Conservation (phyloP, 1,284 basidiomycete species). For the Erythrobasidium hasegawianum region DNA sequence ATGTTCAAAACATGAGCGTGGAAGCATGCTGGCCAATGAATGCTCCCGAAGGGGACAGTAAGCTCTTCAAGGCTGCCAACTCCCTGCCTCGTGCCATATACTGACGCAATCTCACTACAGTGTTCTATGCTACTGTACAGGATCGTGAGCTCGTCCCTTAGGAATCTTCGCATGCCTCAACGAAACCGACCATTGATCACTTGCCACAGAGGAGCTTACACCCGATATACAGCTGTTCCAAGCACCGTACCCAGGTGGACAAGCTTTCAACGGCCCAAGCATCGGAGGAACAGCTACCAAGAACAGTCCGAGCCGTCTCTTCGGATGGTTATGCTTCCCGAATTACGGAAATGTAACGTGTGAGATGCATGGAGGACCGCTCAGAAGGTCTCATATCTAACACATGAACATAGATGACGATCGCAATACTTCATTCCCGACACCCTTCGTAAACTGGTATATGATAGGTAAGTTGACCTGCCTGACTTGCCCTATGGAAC, state of each 20-base stretch:
- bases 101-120: neutral
- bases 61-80: no score
- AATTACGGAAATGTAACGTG: neutral
- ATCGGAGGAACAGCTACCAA: neutral
- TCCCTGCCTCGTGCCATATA: no score
- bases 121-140: constrained; percentile 2
- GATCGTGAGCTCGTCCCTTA: neutral
- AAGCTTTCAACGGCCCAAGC: neutral
- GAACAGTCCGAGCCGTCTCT: neutral
- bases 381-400: no score
- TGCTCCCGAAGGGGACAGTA: neutral
- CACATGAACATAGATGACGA: no score
- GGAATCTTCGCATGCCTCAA: neutral
- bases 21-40: neutral
- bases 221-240: neutral
- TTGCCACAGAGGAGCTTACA: neutral
- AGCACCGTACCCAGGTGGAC: neutral
- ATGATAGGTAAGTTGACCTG: neutral
- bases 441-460: neutral
- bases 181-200: neutral
- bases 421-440: no score
- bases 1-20: neutral
- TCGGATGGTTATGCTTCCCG: neutral
- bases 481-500: no score
- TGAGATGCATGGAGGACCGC: neutral